These are phyloP conservation scores for Scytalidium sp. DNA, from an alignment of 2,329 filamentous ascomycete species.

Conservation along the genomic window DNA sequence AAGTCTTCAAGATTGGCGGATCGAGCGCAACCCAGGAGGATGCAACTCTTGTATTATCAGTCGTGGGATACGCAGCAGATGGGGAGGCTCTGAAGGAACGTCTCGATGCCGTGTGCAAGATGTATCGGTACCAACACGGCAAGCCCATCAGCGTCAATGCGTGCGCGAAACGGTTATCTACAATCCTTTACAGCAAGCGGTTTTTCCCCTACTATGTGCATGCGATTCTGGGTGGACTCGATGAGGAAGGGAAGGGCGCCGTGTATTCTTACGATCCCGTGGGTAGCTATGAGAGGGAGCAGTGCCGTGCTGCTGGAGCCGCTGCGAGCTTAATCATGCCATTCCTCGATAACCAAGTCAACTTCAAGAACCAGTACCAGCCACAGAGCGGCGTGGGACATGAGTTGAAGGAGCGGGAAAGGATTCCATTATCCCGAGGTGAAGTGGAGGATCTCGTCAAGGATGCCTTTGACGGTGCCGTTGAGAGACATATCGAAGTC, in stretches of 20 bases:
- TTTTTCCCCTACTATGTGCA: conserved; percentile 99
- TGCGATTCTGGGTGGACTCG: conserved; percentile 88
- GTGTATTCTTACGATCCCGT: conserved; percentile 98
- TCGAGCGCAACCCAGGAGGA: conserved; percentile 82
- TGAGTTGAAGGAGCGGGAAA: conserved; percentile 68
- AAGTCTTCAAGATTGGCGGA: conserved; percentile 96
- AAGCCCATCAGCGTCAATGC: conserved; percentile 94
- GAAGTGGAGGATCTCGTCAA: conserved; percentile 86
- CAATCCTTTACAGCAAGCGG: conserved; percentile 93
- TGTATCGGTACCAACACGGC: conserved; percentile 97
- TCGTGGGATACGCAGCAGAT: conserved; percentile 94
- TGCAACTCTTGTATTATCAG: conserved; percentile 83
- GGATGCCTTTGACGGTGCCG: conserved; percentile 96
- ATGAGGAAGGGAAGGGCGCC: conserved; percentile 91
- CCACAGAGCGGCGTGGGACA: conserved; percentile 83
- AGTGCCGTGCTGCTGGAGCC: conserved; percentile 90
- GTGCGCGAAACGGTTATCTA: conserved; percentile 90
- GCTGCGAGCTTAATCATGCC: conserved; percentile 96
- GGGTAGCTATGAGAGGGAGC: conserved; percentile 94
- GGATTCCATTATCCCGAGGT: conserved; percentile 65
- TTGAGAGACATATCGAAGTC: conserved; percentile 98
- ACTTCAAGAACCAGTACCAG: conserved; percentile 98
- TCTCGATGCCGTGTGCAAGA: conserved; percentile 92
- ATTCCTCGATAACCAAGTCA: conserved; percentile 99
- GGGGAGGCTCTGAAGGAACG: conserved; percentile 91